phyloP scores from a whole-genome alignment of 2,329 filamentous ascomycete genomes.

The Arachnomyces sp. region DNA sequence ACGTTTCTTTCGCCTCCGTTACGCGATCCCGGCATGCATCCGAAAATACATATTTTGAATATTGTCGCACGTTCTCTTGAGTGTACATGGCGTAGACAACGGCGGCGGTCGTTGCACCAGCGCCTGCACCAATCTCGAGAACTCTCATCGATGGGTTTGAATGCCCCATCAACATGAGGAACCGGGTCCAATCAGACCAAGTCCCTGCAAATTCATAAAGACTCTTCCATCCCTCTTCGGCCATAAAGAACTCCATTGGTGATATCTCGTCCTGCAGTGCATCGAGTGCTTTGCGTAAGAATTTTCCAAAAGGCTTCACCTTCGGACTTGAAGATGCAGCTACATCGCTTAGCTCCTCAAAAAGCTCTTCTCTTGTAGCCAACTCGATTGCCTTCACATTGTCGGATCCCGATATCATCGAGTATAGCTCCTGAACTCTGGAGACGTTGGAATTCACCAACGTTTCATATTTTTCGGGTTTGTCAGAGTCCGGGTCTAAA shows the following conservation, averaged over 20 bases:
- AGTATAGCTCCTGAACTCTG: no score
- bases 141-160: constrained; percentile 10
- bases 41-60: constrained; percentile 24
- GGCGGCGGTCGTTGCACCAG: constrained; percentile 8
- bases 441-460: not conserved
- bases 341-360: no score
- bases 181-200: constrained; percentile 1
- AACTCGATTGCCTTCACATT: no score
- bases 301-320: no score
- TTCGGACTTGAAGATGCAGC: no score
- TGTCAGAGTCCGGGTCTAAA: not conserved
- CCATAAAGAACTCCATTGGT: no score
- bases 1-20: constrained; percentile 9
- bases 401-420: no score
- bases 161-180: constrained; percentile 5
- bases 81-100: constrained; percentile 2
- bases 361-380: no score
- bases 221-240: no score
- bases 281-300: no score
- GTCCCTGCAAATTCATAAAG: no score
- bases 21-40: constrained; percentile 21
- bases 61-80: not conserved
- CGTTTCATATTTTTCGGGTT: not conserved
- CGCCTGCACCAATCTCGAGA: constrained; percentile 17
- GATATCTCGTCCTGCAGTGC: no score